Conservation (phyloP, 805 yeast species). For the Candida maesae region DNA sequence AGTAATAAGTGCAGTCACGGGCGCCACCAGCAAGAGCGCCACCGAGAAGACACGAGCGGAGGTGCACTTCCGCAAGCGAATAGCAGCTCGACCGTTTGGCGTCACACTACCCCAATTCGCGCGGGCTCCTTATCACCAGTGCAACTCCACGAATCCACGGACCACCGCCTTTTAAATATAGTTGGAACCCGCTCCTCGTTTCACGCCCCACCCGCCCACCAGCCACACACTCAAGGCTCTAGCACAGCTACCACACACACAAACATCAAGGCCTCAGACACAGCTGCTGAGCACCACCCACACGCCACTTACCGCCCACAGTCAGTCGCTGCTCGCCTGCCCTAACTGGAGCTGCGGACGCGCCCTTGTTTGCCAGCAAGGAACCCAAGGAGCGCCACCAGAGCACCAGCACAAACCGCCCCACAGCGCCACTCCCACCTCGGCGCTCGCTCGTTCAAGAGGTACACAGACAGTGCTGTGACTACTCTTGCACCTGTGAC, state of each 20-base stretch:
- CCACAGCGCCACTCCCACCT: background rate
- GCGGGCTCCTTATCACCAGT: constrained; percentile 2
- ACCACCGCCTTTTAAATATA: background rate
- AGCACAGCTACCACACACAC: background rate
- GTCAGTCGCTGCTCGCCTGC: background rate
- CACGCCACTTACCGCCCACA: background rate
- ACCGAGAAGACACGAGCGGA: background rate
- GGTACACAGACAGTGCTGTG: too few relatives aligned
- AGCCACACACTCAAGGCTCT: background rate
- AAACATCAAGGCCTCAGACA: too few relatives aligned
- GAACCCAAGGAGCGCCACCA: background rate
- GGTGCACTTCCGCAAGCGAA: constrained; percentile 2
- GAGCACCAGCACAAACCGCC: background rate
- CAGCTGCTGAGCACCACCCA: background rate
- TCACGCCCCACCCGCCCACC: background rate
- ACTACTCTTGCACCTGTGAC: too few relatives aligned
- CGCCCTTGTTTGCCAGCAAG: constrained; percentile 1
- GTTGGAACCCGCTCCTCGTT: background rate
- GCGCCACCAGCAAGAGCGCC: too few relatives aligned
- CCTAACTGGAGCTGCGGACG: too few relatives aligned
- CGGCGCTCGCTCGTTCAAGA: background rate
- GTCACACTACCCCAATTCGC: constrained; percentile 3
- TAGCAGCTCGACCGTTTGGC: too few relatives aligned
- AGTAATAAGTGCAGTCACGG: too few relatives aligned
- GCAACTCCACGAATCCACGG: too few relatives aligned